Percentiles rank a stretch among this genome's conserved stretches.
phyloP scores from a whole-genome alignment of 73 alveolate genomes.

The Paramecium tetraurelia region DNA sequence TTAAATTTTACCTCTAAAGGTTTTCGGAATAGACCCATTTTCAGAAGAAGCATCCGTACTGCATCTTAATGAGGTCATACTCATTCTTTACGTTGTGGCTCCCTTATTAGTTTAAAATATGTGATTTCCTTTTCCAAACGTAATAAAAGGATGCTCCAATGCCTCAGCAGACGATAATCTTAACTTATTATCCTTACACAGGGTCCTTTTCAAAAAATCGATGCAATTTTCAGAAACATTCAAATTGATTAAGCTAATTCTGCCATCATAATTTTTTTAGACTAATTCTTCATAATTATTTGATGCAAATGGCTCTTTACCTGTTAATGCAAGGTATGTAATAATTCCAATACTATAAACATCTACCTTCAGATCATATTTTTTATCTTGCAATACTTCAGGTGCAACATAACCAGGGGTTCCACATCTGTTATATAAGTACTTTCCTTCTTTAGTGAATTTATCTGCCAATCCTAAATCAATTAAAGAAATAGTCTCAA shows the following conservation, averaged over 20 bases:
- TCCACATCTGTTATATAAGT: conserved; percentile 75
- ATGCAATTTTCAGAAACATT: not conserved
- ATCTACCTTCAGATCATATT: conserved; percentile 36
- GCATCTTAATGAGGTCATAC: not conserved
- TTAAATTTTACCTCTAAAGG: not conserved
- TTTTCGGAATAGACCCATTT: not conserved
- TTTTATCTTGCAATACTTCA: conserved; percentile 78
- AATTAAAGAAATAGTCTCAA: conserved; percentile 68
- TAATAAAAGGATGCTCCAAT: not conserved
- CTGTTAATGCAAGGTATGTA: not conserved
- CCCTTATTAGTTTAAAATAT: not conserved
- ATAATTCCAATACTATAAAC: conserved; percentile 12
- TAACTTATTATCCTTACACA: not conserved
- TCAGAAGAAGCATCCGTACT: not conserved
- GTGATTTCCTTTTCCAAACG: not conserved
- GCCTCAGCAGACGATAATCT: not conserved
- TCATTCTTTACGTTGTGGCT: not conserved
- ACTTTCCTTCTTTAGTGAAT: conserved; percentile 1
- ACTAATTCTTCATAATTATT: not conserved
- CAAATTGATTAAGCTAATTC: not conserved
- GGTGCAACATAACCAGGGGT: conserved; percentile 98
- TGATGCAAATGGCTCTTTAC: not conserved
- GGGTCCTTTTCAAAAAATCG: not conserved
- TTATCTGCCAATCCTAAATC: conserved; percentile 76
- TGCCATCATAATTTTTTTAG: not conserved